Percentiles rank a stretch among this genome's conserved stretches.
Conservation (phyloP, 2,329 filamentous ascomycete genomes). For the Pseudogymnoascus sp. region DNA sequence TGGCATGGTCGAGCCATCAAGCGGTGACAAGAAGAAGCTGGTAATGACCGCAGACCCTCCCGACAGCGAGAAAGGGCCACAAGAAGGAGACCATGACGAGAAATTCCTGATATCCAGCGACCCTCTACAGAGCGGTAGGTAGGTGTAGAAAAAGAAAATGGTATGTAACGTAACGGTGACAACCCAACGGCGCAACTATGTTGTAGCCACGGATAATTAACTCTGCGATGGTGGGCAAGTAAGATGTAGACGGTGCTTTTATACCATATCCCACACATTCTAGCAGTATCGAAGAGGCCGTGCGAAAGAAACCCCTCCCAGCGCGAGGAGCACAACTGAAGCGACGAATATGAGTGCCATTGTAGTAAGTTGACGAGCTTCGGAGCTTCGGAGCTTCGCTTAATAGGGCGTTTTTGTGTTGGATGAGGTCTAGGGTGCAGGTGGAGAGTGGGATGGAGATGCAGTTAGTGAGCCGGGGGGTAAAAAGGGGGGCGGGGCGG, state of each 20-base stretch:
- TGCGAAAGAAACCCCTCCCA: too few species aligned
- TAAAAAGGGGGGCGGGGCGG: neutral
- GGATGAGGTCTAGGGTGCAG: too few species aligned
- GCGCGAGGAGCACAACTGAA: too few species aligned
- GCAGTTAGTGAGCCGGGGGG: neutral
- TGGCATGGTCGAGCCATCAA: too few species aligned
- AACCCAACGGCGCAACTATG: neutral
- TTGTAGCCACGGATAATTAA: rapidly evolving
- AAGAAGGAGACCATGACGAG: neutral
- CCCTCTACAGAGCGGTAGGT: neutral
- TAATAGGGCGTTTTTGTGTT: too few species aligned
- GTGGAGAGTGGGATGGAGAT: too few species aligned
- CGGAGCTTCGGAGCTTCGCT: too few species aligned
- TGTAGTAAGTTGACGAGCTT: too few species aligned
- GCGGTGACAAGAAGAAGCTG: neutral
- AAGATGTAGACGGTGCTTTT: neutral
- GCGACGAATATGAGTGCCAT: too few species aligned
- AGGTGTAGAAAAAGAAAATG: neutral
- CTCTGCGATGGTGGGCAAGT: neutral
- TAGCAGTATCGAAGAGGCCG: neutral
- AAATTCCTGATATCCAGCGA: neutral
- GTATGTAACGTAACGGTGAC: neutral
- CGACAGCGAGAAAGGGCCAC: neutral
- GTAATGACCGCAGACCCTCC: neutral
- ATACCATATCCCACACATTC: neutral